Percentiles rank a stretch among this genome's conserved stretches.
Conservation (phyloP, 2,329 filamentous ascomycete genomes). For the Trichoderma asperellum region DNA sequence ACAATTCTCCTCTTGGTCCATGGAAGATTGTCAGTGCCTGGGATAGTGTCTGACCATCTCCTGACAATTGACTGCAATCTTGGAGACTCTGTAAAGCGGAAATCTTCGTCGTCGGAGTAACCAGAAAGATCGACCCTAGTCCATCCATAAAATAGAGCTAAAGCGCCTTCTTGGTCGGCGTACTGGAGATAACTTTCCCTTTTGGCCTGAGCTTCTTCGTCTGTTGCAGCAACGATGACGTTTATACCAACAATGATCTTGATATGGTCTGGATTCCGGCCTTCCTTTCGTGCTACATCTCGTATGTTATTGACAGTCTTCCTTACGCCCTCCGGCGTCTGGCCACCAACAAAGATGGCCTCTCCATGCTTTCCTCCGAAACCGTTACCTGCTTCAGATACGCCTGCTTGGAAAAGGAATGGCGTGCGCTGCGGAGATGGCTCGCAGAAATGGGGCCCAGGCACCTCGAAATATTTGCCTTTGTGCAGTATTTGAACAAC, state of each 20-base stretch:
- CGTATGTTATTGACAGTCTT: slow-evolving; percentile 25
- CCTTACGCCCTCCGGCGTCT: slow-evolving; percentile 17
- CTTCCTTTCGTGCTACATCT: slow-evolving; percentile 7
- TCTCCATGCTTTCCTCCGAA: slow-evolving; percentile 28
- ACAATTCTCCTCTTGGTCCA: slow-evolving; percentile 62
- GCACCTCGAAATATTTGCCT: slow-evolving; percentile 26
- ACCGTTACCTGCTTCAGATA: slow-evolving; percentile 25
- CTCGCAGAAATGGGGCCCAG: slow-evolving; percentile 26
- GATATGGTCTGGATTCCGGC: slow-evolving; percentile 17
- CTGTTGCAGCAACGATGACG: slow-evolving; percentile 24
- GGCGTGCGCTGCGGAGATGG: slow-evolving; percentile 25
- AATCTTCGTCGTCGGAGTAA: slow-evolving; percentile 26
- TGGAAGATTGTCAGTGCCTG: slow-evolving; percentile 36
- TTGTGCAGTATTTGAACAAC: slow-evolving; percentile 27
- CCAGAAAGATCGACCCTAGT: slow-evolving; percentile 23
- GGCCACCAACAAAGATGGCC: slow-evolving; percentile 24
- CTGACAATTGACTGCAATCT: slow-evolving; percentile 28
- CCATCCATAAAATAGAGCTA: slow-evolving; percentile 26
- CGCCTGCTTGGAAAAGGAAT: slow-evolving; percentile 26
- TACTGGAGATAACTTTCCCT: slow-evolving; percentile 23
- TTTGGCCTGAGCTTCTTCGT: slow-evolving; percentile 23
- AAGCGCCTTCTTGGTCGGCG: slow-evolving; percentile 23
- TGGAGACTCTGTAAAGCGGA: slow-evolving; percentile 17
- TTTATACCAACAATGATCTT: slow-evolving; percentile 24
- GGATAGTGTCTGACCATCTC: slow-evolving; percentile 31